Evolutionary conservation across 495 filamentous ascomycete species (phyloP), one percentile per base, ranked within the genome.

Genomic region (Chaetomium fimeti): DNA sequence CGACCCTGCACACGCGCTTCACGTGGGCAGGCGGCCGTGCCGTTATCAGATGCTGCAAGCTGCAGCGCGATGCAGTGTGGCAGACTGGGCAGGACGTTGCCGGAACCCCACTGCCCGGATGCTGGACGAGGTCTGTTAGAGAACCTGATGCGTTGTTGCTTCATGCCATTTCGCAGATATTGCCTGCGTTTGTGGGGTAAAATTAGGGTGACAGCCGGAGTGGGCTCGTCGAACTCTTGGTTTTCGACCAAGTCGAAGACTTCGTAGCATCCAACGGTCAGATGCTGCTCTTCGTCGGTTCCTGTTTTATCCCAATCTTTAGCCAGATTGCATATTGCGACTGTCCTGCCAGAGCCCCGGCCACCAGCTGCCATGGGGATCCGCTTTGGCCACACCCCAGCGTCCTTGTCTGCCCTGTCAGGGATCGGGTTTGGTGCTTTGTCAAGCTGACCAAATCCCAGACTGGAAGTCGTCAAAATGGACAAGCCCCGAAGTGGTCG

Each of bases 131-230:
- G 45, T 40, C 28, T 54, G 56, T 28, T 57, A 67, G 38, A 24
- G 62, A 63, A 59, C 62, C 45, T 66, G 64, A 59, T 62, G 66
- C 47, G 66, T 42, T 61, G 61, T 62, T 62, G 58, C 49, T 20
- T 29, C 55, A 57, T 58, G 61, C 70, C 61, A 70, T 67, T 66
- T 58, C 27, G 54, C 64, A 22, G 62, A 76, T 62, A 72, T 76
- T 75, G 66, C 74, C 32, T 76, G 71, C 73, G 62, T 75, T 75
- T 76, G 73, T 75, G 71, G 74, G 73, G 73, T 70, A 74, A 52
- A 60, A 69, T 38, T 60, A 61, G 61, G 27, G 57, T 61, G 61
- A 32, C 24, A 65, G 59, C 40, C 24, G 66, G 45, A 55, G 60
- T 40, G 63, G 25, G 32, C 61, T 65, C 63, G 53, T 62, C 56